These are phyloP conservation scores for Elaeis guineensis DNA, from an alignment of 176 grass and related monocot genomes.

Conservation along the genomic window DNA sequence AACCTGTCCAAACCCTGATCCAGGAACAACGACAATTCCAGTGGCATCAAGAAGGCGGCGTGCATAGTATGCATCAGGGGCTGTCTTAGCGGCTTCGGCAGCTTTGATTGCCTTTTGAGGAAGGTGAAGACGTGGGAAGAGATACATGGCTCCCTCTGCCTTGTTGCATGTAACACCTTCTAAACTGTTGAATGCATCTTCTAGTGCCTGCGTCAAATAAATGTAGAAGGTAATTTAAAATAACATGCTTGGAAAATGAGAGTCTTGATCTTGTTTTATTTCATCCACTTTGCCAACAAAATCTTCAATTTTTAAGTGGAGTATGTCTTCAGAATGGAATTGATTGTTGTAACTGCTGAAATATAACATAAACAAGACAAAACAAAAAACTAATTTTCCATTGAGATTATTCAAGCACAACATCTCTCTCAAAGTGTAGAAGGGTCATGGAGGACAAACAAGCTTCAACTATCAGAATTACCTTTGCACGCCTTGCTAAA, in stretches of 20 bases:
- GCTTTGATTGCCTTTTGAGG: constrained; percentile 71
- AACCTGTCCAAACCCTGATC: constrained; percentile 64
- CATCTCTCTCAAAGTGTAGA: too few species aligned
- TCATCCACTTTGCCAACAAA: too few species aligned
- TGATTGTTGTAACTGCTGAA: too few species aligned
- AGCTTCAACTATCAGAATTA: constrained; percentile 7
- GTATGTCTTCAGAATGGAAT: too few species aligned
- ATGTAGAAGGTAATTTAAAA: background rate
- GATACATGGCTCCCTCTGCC: constrained; percentile 15
- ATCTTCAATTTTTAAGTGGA: too few species aligned
- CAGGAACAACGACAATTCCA: constrained; percentile 51
- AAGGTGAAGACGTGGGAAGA: constrained; percentile 35
- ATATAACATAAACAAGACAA: too few species aligned
- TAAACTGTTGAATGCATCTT: constrained; percentile 91
- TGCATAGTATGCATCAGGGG: constrained; percentile 61
- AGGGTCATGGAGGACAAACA: too few species aligned
- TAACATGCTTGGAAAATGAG: too few species aligned
- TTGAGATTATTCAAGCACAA: too few species aligned
- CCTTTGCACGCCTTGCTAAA: constrained; percentile 77
- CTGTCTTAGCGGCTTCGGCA: constrained; percentile 47
- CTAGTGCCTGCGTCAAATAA: constrained; percentile 55
- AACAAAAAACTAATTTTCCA: too few species aligned
- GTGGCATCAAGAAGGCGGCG: constrained; percentile 39
- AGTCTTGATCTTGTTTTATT: too few species aligned
- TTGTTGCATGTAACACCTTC: constrained; percentile 95